These are phyloP conservation scores for Calonectria pteridis DNA, from an alignment of 2,329 filamentous ascomycete species.

Conservation along the genomic window DNA sequence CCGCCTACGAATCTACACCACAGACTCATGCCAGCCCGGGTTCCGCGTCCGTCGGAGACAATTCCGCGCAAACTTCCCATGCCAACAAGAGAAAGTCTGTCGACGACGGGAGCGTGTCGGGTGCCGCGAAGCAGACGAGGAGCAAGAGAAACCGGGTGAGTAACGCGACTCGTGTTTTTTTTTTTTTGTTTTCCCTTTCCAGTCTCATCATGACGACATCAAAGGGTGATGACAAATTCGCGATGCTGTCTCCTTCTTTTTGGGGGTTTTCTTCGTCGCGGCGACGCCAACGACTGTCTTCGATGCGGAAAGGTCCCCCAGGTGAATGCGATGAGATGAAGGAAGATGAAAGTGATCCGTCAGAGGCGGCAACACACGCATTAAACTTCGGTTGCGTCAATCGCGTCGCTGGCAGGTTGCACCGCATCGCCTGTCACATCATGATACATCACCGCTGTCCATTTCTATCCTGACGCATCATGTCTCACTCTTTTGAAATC, in stretches of 20 bases:
- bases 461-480: neutral
- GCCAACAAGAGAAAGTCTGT: constrained; percentile 54
- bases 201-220: neutral
- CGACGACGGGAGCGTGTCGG: constrained; percentile 53
- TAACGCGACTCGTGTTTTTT: constrained; percentile 30
- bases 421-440: neutral
- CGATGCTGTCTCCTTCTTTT: neutral
- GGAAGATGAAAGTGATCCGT: constrained; percentile 20
- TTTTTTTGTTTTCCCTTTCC: neutral
- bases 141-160: constrained; percentile 71
- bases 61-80: constrained; percentile 58
- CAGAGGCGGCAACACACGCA: neutral
- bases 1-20: constrained; percentile 50
- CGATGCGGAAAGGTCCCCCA: neutral
- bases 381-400: neutral
- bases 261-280: neutral
- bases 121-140: constrained; percentile 62
- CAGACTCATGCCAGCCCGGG: constrained; percentile 50
- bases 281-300: neutral
- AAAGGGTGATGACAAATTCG: neutral
- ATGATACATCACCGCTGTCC: neutral
- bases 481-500: neutral
- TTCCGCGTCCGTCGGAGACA: constrained; percentile 61
- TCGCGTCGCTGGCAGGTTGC: neutral
- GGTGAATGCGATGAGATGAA: constrained; percentile 22